Conservation (phyloP, 169 alveolate species). For the Haemoproteus tartakovskyi region DNA sequence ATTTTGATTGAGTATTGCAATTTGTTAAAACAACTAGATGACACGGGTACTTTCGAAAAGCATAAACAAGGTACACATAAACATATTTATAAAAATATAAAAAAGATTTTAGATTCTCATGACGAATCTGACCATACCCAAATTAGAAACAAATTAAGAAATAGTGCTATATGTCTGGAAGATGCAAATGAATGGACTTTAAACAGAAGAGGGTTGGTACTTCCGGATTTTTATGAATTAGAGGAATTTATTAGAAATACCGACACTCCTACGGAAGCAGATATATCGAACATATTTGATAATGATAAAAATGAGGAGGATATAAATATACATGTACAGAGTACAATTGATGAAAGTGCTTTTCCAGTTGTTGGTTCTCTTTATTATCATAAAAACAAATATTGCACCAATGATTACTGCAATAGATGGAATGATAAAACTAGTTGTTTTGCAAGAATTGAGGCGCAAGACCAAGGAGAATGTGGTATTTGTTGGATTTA, state of each 20-base stretch:
- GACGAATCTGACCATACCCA: background rate
- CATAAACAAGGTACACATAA: background rate
- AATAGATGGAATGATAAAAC: constrained; percentile 48
- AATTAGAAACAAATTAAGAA: constrained; percentile 8
- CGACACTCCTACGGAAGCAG: background rate
- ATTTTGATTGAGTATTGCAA: background rate
- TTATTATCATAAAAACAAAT: background rate
- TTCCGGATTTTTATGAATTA: constrained; percentile 7
- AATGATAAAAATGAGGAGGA: constrained; percentile 13
- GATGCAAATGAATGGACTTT: constrained; percentile 29
- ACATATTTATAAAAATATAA: constrained; percentile 17
- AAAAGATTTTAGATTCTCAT: constrained; percentile 3
- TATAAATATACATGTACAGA: constrained; percentile 20
- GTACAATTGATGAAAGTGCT: constrained; percentile 1
- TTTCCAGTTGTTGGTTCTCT: too few species aligned
- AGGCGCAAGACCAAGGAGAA: constrained; percentile 57
- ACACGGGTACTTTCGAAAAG: constrained; percentile 1
- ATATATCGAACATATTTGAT: background rate
- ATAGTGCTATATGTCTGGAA: constrained; percentile 47
- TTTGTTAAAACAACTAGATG: background rate
- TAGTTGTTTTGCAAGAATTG: constrained; percentile 35
- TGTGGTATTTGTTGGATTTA: constrained; percentile 55
- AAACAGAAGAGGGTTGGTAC: constrained; percentile 15
- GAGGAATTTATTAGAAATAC: background rate
- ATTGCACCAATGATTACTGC: background rate